These are phyloP conservation scores for Colletotrichum cuscutae DNA, from an alignment of 2,329 filamentous ascomycete genomes.

Conservation along the genomic window DNA sequence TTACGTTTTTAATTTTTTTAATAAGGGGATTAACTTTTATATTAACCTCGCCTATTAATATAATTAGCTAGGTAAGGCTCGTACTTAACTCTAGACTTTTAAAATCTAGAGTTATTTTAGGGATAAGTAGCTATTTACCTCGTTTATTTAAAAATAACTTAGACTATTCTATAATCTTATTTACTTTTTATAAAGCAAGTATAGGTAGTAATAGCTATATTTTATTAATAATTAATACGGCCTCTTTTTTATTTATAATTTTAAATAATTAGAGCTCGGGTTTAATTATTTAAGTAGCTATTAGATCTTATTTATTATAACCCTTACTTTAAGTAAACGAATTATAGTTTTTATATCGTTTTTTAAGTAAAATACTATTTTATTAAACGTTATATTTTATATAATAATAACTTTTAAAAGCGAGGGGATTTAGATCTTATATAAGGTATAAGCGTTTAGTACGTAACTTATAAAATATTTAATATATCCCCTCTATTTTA, in stretches of 20 bases:
- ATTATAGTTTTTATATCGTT: not conserved
- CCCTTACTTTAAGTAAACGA: rapidly evolving
- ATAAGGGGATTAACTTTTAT: too few species aligned
- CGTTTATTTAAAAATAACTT: too few species aligned
- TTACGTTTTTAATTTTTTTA: too few species aligned
- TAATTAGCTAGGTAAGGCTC: too few species aligned
- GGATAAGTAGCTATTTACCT: too few species aligned
- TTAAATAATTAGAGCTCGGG: too few species aligned
- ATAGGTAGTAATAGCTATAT: too few species aligned
- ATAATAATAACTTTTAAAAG: not conserved
- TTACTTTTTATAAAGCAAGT: too few species aligned
- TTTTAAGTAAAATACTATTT: not conserved
- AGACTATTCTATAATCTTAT: too few species aligned
- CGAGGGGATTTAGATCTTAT: not conserved
- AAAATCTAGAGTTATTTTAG: too few species aligned
- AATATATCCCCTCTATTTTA: not conserved
- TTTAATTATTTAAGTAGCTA: not conserved
- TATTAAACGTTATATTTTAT: not conserved
- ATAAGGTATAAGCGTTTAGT: not conserved
- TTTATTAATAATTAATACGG: not conserved
- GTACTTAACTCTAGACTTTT: too few species aligned
- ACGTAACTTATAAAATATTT: not conserved
- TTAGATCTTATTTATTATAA: not conserved
- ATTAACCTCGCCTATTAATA: too few species aligned
- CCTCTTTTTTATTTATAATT: not conserved